phyloP scores from a whole-genome alignment of 768 basidiomycete genomes.

The Tylopilus plumbeoviolaceoides region DNA sequence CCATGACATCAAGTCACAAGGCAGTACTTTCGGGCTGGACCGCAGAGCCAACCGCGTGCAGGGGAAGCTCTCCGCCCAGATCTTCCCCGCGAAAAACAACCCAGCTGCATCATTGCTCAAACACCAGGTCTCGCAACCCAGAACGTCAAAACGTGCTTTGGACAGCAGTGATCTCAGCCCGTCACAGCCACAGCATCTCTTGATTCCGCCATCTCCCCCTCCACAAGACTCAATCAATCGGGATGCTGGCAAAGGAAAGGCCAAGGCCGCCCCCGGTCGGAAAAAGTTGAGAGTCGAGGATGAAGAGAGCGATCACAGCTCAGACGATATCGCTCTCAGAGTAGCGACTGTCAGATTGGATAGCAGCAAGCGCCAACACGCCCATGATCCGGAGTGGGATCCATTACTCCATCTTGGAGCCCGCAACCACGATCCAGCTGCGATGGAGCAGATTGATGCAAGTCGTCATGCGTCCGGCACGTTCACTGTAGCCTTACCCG shows the following conservation, averaged over 20 bases:
- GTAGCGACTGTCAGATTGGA: constrained; percentile 14
- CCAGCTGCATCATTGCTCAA: background rate
- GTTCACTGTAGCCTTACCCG: constrained; percentile 59
- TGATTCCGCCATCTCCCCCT: constrained; percentile 72
- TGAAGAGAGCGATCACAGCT: constrained; percentile 24
- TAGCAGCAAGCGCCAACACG: constrained; percentile 13
- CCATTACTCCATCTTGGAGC: constrained; percentile 25
- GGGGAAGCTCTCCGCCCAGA: constrained; percentile 2
- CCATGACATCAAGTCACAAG: constrained; percentile 3
- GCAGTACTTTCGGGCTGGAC: background rate
- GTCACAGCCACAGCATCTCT: constrained; percentile 24
- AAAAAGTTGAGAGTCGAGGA: constrained; percentile 49
- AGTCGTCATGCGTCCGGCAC: constrained; percentile 34
- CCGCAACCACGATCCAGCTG: constrained; percentile 21
- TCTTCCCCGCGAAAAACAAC: constrained; percentile 12
- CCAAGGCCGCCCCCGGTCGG: constrained; percentile 32
- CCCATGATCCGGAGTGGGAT: constrained; percentile 27
- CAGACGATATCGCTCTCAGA: constrained; percentile 19
- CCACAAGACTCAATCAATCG: constrained; percentile 32
- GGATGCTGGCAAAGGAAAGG: constrained; percentile 38
- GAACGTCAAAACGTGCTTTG: constrained; percentile 43
- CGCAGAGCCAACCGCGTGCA: constrained; percentile 2
- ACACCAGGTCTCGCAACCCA: constrained; percentile 11
- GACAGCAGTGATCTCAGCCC: constrained; percentile 28
- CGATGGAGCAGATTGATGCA: constrained; percentile 16